A percentile compares a stretch with the other conserved stretches of the same genome.
These are phyloP conservation scores for Clausena lansium DNA, from an alignment of 345 rosid species.

Conservation along the genomic window DNA sequence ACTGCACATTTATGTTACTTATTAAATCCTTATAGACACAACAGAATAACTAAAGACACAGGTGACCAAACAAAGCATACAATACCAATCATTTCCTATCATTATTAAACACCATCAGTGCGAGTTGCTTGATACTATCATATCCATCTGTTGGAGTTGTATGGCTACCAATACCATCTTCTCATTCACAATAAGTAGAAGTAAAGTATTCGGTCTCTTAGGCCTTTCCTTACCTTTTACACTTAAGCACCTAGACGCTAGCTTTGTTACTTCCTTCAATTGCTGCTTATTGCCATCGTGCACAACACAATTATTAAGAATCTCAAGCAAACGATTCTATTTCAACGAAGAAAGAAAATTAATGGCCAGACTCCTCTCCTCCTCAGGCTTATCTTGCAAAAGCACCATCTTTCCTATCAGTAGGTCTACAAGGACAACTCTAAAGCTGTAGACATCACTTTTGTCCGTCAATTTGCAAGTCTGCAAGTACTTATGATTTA, in stretches of 20 bases:
- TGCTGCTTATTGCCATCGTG: background rate
- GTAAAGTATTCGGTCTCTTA: background rate
- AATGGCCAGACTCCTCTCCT: constrained; percentile 15
- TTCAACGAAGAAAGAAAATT: constrained; percentile 17
- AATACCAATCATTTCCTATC: too few relatives aligned
- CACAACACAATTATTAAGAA: constrained; percentile 8
- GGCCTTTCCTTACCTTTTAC: constrained; percentile 31
- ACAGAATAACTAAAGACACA: too few relatives aligned
- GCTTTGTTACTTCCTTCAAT: constrained; percentile 13
- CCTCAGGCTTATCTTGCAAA: background rate
- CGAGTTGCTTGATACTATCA: too few relatives aligned
- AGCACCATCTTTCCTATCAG: constrained; percentile 15
- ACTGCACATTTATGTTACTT: too few relatives aligned
- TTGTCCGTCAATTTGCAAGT: constrained; percentile 22
- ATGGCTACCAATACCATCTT: too few relatives aligned
- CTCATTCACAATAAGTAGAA: too few relatives aligned
- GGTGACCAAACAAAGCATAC: too few relatives aligned
- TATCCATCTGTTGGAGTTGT: too few relatives aligned
- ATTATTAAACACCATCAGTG: too few relatives aligned
- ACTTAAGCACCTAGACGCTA: constrained; percentile 21
- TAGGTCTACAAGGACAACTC: constrained; percentile 20
- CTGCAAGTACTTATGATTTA: constrained; percentile 29
- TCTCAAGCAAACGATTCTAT: constrained; percentile 3
- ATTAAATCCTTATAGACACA: too few relatives aligned
- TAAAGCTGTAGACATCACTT: constrained; percentile 26